phyloP scores from a whole-genome alignment of 257 asterid species.

The Cruciata laevipes region DNA sequence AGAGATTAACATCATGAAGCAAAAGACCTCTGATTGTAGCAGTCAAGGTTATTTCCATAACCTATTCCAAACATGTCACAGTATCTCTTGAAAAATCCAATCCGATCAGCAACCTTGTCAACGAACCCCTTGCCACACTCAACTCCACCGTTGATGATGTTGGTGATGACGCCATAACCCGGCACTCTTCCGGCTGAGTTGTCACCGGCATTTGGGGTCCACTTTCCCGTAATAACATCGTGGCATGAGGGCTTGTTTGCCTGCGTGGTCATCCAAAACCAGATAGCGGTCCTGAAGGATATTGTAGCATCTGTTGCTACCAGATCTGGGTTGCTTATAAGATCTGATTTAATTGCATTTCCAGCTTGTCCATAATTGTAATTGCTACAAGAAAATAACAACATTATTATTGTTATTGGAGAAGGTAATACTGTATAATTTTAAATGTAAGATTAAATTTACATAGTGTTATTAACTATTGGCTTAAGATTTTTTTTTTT shows the following conservation, averaged over 20 bases:
- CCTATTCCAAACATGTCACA: constrained; percentile 23
- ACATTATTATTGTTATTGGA: too few species aligned
- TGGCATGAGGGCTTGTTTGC: constrained; percentile 29
- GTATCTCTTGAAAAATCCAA: constrained; percentile 25
- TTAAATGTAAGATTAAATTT: too few species aligned
- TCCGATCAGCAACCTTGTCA: constrained; percentile 16
- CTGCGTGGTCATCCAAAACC: constrained; percentile 39
- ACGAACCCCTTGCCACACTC: constrained; percentile 22
- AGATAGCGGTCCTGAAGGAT: constrained; percentile 32
- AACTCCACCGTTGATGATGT: constrained; percentile 31
- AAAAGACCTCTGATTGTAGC: constrained; percentile 25
- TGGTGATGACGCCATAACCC: constrained; percentile 30
- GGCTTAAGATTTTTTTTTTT: too few species aligned
- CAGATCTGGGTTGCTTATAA: too few species aligned
- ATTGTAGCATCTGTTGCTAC: too few species aligned
- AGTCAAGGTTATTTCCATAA: constrained; percentile 26
- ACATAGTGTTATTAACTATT: too few species aligned
- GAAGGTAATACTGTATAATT: too few species aligned
- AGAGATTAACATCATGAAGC: neutral
- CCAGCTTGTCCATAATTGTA: constrained; percentile 28
- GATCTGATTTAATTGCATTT: constrained; percentile 21
- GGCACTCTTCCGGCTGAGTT: constrained; percentile 17
- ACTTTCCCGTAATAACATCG: constrained; percentile 20
- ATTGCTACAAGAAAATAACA: constrained; percentile 12
- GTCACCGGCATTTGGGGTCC: constrained; percentile 27